A percentile compares a stretch with the other conserved stretches of the same genome.
phyloP scores from a whole-genome alignment of 208 protist genomes.

The Trypanosoma cruzi region DNA sequence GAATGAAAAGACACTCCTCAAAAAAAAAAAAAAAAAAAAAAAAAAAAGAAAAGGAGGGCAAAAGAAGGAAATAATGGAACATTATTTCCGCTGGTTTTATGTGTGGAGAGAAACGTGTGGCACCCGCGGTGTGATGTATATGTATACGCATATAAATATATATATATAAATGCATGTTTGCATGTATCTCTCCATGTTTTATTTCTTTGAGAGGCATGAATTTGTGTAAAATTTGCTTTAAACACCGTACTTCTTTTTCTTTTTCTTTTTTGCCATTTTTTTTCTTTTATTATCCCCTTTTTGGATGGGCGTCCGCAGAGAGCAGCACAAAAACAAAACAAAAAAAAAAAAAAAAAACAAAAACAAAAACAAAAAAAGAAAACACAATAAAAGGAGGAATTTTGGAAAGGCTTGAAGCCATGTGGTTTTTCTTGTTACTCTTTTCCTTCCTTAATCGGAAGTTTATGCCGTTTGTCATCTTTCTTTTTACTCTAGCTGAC shows the following conservation, averaged over 20 bases:
- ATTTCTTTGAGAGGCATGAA: not conserved
- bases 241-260: not conserved
- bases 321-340: not conserved
- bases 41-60: not conserved
- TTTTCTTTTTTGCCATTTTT: not conserved
- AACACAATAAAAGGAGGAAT: too few relatives aligned
- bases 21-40: conserved; percentile 8
- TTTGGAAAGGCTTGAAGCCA: not conserved
- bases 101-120: not conserved
- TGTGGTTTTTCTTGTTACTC: not conserved
- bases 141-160: too few relatives aligned
- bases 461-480: conserved; percentile 5
- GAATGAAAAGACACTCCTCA: not conserved
- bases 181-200: too few relatives aligned
- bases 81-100: not conserved
- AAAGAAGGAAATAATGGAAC: not conserved
- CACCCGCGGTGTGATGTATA: not conserved
- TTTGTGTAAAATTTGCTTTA: not conserved
- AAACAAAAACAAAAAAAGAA: too few relatives aligned
- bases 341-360: conserved; percentile 2
- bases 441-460: not conserved
- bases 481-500: not conserved
- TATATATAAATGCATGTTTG: too few relatives aligned
- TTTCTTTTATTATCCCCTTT: not conserved
- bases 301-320: not conserved